A percentile compares a stretch with the other conserved stretches of the same genome.
phyloP scores from a whole-genome alignment of 2,329 filamentous ascomycete species.

The Colletotrichum agaves region DNA sequence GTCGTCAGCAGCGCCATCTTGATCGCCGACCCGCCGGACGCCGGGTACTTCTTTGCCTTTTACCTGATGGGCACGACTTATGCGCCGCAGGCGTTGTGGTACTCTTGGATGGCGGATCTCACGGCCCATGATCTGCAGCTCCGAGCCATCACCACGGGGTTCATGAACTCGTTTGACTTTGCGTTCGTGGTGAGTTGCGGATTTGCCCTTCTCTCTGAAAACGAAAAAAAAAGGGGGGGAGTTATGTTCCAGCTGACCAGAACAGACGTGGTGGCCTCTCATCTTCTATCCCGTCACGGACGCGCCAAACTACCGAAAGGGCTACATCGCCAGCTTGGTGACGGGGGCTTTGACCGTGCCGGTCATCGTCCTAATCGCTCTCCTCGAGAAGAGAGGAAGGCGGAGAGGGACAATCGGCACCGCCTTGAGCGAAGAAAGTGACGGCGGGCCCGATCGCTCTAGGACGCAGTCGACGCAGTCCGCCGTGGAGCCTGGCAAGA shows the following conservation, averaged over 20 bases:
- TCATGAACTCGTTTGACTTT: slow-evolving; percentile 57
- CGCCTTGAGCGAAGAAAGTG: not conserved
- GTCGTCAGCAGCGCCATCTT: slow-evolving; percentile 52
- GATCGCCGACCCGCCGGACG: slow-evolving; percentile 47
- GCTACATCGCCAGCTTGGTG: slow-evolving; percentile 52
- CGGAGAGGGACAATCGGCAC: slow-evolving; percentile 7
- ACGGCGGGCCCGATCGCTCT: not conserved
- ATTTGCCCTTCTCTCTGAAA: too few relatives aligned
- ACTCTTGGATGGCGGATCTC: slow-evolving; percentile 58
- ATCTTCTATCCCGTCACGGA: slow-evolving; percentile 54
- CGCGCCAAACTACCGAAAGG: slow-evolving; percentile 51
- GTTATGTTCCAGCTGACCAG: not conserved
- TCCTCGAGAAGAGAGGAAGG: slow-evolving; percentile 46
- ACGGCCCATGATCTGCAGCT: slow-evolving; percentile 52
- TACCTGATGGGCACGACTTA: slow-evolving; percentile 57
- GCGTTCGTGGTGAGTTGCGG: slow-evolving; percentile 46
- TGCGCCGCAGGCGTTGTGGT: slow-evolving; percentile 58
- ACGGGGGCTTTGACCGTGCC: slow-evolving; percentile 51
- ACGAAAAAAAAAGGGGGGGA: too few relatives aligned
- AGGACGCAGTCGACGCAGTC: not conserved
- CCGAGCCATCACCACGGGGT: slow-evolving; percentile 55
- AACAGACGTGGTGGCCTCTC: slow-evolving; percentile 51
- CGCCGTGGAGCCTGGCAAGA: too few relatives aligned
- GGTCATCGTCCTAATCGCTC: slow-evolving; percentile 50
- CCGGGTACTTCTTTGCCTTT: slow-evolving; percentile 55